Percentiles rank a stretch among this genome's conserved stretches.
phyloP scores from a whole-genome alignment of 1,139 yeast genomes.

The Nakaseomyces uthaithaninus region DNA sequence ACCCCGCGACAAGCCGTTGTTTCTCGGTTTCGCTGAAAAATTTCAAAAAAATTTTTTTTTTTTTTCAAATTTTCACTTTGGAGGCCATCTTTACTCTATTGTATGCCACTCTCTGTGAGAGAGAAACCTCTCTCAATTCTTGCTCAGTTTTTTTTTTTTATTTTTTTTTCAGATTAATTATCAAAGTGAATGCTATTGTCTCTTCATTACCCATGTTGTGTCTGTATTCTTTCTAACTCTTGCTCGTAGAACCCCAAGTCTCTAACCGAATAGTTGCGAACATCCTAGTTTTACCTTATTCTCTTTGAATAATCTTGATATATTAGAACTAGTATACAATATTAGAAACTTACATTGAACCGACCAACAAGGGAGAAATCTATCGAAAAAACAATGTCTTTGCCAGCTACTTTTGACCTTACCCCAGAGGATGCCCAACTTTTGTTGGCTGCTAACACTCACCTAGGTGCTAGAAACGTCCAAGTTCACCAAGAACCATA shows the following conservation, averaged over 20 bases:
- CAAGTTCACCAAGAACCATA: slow-evolving; percentile 99
- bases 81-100: too few species aligned
- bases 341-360: not conserved
- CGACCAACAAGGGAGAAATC: not conserved
- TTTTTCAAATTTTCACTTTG: too few species aligned
- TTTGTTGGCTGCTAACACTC: slow-evolving; percentile 99
- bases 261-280: slow-evolving; percentile 5
- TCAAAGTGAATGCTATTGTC: too few species aligned
- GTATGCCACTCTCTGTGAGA: too few species aligned
- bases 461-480: slow-evolving; percentile 99
- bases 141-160: too few species aligned
- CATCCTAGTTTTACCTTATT: slow-evolving; percentile 1
- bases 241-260: not conserved
- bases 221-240: too few species aligned
- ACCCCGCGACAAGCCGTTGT: too few species aligned
- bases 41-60: too few species aligned
- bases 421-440: slow-evolving; percentile 99
- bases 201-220: too few species aligned
- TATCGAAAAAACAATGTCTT: slow-evolving; percentile 44
- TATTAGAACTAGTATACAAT: slow-evolving; percentile 5
- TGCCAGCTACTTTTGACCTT: slow-evolving; percentile 82
- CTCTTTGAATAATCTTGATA: not conserved
- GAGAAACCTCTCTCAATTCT: too few species aligned
- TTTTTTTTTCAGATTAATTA: too few species aligned
- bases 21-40: too few species aligned